Evolutionary conservation across 768 basidiomycete genomes (phyloP), one percentile per base, ranked within the genome.

Genomic region (Tylopilus intermedius): DNA sequence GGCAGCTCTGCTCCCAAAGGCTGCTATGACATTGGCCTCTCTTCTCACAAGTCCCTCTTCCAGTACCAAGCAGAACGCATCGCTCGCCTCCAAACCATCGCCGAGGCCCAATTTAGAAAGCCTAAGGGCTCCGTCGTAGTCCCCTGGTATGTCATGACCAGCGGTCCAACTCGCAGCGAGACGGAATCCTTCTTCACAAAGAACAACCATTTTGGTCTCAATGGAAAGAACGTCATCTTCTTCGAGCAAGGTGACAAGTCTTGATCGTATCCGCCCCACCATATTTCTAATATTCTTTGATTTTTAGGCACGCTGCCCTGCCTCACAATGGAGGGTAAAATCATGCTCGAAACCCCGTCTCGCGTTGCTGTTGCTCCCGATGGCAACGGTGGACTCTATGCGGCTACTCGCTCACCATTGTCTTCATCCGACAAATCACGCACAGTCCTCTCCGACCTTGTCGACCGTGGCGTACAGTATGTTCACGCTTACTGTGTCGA

Each of bases 111-210:
- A 55, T 67, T 62, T 45, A 66, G 70, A 37, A 83, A 83, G 62
- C 71, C 79, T 14, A 66, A 71, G 15, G 82, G 79, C 45, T 79
- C 81, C 1, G 88, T 91, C 49, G 69, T 81, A 48, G 82, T 98
- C 51, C 90, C 91, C 35, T 98, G 96, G 96, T 98, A 97, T 73
- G 84, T 99, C 64, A 99, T 99, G 96, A 98, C 95, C 51, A 94
- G 90, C 65, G 94, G 94, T 22, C 96, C 95, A 37, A 99, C 96
- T 33, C 82, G 93, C 58, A 76, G 72, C 38, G 88, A 86, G 33
- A 98, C 96, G 22, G 89, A 91, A 69, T 73, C 73, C 26, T 98
- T 87, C 77, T 97, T 98, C 73, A 74, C 73, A 56, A 74, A 80
- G 55, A 79, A 93, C 71, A 68, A 70, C 3, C 89, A 79, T 74